Evolutionary conservation across 1,284 basidiomycete species (phyloP), one percentile per base, ranked within the genome.

Genomic region (Tranzscheliella williamsii): DNA sequence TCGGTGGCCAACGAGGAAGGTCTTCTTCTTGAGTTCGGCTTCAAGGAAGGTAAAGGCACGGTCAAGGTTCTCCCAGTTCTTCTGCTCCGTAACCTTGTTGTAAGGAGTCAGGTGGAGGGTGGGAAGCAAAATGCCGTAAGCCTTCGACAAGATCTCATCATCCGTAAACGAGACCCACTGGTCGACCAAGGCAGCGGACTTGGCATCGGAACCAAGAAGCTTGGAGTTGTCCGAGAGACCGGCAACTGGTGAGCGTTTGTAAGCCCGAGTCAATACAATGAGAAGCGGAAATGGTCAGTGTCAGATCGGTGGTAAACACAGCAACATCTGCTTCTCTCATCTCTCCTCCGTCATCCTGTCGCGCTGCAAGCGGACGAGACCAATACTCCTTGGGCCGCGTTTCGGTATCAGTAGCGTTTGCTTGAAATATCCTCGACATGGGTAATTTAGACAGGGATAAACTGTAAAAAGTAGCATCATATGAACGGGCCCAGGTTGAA

Each of bases 1-100:
- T 72, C 93, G 90, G 79, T 97, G 90, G 72, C 87, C 87, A 47
- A 92, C 91, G 72, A 96, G 84, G 85, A 87, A 97, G 44, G 94
- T 98, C 75, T 85, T 85, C 57, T 84, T 83, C 50, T 83, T 79
- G 73, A 97, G 85, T 81, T 89, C 83, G 40, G 81, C 79, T 75
- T 97, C 85, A 61, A 97, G 82, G 65, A 84, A 85, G 44, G 80
- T 81, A 41, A 90, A 81, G 21, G 83, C 79, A 27, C 65, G 51
- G 84, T 84, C 32, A 79, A 71, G 53, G 24, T 24, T 32, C 15
- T 69, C 67, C 67, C 67, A 55, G 44, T 75, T 83, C 78, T 87
- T 86, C 57, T 83, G 78, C 87, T 90, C 73, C 22, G 58, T 46
- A n/a, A 63, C 62, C 75, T 81, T 80, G 76, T 62, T 76, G 69